A percentile compares a stretch with the other conserved stretches of the same genome.
These are phyloP conservation scores for Fraxinus platypoda DNA, from an alignment of 305 asterid genomes.

Conservation along the genomic window DNA sequence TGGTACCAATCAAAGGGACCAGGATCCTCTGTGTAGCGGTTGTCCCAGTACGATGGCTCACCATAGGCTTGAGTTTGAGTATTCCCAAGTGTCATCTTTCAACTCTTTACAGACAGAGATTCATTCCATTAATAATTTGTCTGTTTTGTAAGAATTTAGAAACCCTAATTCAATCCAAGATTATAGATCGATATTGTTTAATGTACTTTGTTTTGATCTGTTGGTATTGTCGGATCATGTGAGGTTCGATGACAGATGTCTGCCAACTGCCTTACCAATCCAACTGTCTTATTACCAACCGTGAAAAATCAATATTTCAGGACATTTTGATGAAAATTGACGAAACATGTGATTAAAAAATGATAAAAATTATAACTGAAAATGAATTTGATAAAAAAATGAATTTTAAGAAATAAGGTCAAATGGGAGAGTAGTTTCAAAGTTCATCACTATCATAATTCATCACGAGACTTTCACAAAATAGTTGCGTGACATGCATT, in stretches of 20 bases:
- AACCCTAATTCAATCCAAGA: background rate
- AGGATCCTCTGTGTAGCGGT: conserved; percentile 55
- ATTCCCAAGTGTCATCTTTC: background rate
- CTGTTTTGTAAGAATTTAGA: background rate
- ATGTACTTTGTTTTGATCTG: background rate
- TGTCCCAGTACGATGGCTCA: conserved; percentile 77
- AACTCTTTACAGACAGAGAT: background rate
- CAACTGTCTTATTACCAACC: background rate
- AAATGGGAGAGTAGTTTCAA: background rate
- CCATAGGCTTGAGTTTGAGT: conserved; percentile 54
- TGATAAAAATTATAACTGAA: no score
- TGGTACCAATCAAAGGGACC: conserved; percentile 79
- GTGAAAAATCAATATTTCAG: background rate
- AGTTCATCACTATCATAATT: background rate
- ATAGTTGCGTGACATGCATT: background rate
- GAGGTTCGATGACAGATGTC: background rate
- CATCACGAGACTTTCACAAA: background rate
- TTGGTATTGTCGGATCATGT: background rate
- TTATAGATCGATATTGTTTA: background rate
- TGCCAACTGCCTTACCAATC: background rate
- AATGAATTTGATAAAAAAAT: no score
- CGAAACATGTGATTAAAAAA: background rate
- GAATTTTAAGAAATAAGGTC: background rate
- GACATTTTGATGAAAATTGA: background rate
- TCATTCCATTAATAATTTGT: background rate